Evolutionary conservation across 108 stramenopile genomes (phyloP).

Genomic region (Cyclotella baltica): DNA sequence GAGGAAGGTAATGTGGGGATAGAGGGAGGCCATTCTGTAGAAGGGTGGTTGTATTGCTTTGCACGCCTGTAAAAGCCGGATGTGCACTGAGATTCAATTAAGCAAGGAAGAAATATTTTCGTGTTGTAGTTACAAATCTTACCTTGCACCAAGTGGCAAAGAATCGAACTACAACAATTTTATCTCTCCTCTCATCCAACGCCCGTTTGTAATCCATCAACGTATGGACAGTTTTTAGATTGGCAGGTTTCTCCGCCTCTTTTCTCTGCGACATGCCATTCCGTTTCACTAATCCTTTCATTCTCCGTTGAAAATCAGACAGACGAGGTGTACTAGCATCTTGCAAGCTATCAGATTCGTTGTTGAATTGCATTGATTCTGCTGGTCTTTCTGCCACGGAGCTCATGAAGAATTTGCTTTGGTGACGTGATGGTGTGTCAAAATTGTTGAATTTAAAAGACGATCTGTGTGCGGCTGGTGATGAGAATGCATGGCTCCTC

Average conservation of each 20-base stretch:
- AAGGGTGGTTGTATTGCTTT: conserved; percentile 69
- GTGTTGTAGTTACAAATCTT: too few species aligned
- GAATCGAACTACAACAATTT: conserved; percentile 71
- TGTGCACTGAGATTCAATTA: too few species aligned
- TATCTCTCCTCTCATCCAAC: conserved; percentile 50
- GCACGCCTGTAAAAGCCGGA: conserved; percentile 65
- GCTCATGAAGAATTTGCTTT: conserved; percentile 21
- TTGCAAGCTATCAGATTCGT: background rate
- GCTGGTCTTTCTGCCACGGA: conserved; percentile 31
- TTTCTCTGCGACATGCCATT: conserved; percentile 16
- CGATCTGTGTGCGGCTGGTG: background rate
- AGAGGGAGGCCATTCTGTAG: conserved; percentile 56
- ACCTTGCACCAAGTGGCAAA: conserved; percentile 80
- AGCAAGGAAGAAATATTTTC: too few species aligned
- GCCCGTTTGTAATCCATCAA: conserved; percentile 68
- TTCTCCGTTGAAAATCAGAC: conserved; percentile 41
- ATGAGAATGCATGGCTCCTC: conserved; percentile 29
- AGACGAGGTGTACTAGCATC: background rate
- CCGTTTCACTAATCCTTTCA: conserved; percentile 39
- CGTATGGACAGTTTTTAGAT: conserved; percentile 56
- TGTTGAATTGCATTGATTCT: background rate
- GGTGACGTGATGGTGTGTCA: background rate
- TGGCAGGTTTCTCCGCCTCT: conserved; percentile 31
- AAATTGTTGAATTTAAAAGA: background rate
- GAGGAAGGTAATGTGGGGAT: conserved; percentile 63